Base-by-base conservation (phyloP, 768 basidiomycete genomes). In the Suillus clintonianus region DNA sequence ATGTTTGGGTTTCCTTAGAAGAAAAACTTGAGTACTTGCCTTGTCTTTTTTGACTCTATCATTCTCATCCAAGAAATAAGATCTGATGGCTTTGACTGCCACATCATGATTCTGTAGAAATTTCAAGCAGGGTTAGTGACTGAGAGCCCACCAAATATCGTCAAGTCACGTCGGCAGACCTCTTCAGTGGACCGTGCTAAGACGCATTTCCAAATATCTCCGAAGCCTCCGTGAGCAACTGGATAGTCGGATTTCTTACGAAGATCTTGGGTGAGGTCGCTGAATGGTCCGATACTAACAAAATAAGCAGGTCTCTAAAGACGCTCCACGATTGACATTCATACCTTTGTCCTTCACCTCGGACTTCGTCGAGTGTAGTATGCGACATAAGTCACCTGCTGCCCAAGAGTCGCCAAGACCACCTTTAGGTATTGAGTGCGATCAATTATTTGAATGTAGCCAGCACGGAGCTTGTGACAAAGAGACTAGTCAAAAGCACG, bases 11-110 rank as follows among this genome's bases (percentile, higher is more conserved):
- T 60, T 47, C 19, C 37, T 27, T 56, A 24, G 14, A 57, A 24
- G 30, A 6, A 19, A 57, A 27, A 57, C 10, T 1, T 1, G 37
- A 39, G 7, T 1, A 9, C 24, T 56, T 19, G 15, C 62, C 58
- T 47, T 62, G 22, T 62, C 37, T 30, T 62, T 62, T 24, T 60
- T 62, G 22, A 36, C 2, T 6, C 48, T 45, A 27, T 62, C 62
- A 30, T 54, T 57, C 17, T 62, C 61, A 19, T 62, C 37, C 14
- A 14, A 15, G 30, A 34, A 27, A 37, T 62, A 39, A 22, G 61
- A 59, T 30, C 62, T 62, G 17, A 62, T 62, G n/a, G 22, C 62
- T 62, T 62, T 62, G 2, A 59, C 58, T 27, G 43, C 62, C 19
- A 62, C 62, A 24, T 27, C 27, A 27, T 27, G 27, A 27, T 59